A percentile compares a stretch with the other conserved stretches of the same genome.
Conservation (phyloP, 1,284 basidiomycete species). For the Somion occarium region DNA sequence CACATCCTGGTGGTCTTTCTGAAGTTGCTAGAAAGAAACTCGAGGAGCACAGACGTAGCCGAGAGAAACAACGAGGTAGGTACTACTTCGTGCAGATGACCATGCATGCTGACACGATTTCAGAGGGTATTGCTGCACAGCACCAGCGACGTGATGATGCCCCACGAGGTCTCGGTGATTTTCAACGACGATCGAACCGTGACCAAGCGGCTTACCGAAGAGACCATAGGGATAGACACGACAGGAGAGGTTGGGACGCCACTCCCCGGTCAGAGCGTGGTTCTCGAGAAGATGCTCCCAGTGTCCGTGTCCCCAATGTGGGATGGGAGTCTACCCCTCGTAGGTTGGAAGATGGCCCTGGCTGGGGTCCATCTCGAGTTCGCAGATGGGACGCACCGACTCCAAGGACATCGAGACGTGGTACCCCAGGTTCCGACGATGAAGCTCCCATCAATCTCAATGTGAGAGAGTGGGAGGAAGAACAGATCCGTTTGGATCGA, state of each 20-base stretch:
- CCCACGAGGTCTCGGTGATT: slow-evolving; percentile 66
- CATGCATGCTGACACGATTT: background rate
- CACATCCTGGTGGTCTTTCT: slow-evolving; percentile 87
- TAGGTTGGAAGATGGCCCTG: slow-evolving; percentile 48
- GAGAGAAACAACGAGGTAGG: slow-evolving; percentile 64
- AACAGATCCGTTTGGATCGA: slow-evolving; percentile 83
- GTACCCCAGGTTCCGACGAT: slow-evolving; percentile 48
- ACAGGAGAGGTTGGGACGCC: slow-evolving; percentile 52
- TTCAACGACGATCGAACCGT: slow-evolving; percentile 63
- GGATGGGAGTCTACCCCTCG: slow-evolving; percentile 90
- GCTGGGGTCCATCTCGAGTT: slow-evolving; percentile 37
- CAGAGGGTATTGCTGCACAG: slow-evolving; percentile 60
- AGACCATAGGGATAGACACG: slow-evolving; percentile 21
- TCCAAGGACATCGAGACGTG: slow-evolving; percentile 60
- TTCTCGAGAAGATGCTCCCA: slow-evolving; percentile 67
- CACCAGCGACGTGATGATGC: slow-evolving; percentile 50
- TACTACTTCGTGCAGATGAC: background rate
- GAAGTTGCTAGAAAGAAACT: slow-evolving; percentile 66
- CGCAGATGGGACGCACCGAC: slow-evolving; percentile 85
- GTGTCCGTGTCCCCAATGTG: slow-evolving; percentile 83
- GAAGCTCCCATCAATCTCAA: slow-evolving; percentile 56
- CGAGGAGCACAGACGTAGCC: slow-evolving; percentile 69
- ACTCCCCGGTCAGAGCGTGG: slow-evolving; percentile 67
- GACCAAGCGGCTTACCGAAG: slow-evolving; percentile 35
- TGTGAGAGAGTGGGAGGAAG: slow-evolving; percentile 90